Evolutionary conservation across 108 stramenopile genomes (phyloP), one percentile per base, ranked within the genome.

Genomic region (Aurantiochytrium sp.): DNA sequence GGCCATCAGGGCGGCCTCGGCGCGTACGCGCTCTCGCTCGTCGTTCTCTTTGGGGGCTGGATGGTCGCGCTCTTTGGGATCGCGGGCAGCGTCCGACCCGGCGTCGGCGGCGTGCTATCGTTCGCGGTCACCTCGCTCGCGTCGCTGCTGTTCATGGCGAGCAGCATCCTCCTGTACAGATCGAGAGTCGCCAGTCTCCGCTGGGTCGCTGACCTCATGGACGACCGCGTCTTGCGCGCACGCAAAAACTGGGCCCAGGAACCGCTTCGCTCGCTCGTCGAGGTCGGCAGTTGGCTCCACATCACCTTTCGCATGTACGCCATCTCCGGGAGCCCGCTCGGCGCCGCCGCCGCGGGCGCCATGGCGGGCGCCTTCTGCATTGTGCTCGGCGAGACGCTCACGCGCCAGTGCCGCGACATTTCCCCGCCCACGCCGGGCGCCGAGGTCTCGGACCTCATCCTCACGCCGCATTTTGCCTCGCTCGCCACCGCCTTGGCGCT

Each of bases 181-280:
- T 81, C 73, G 6, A 37, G 32, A 3, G 30, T 81, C 36, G 42
- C 21, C 50, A 48, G 42, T 42, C 36, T 81, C 19, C n/a, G 21
- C n/a, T 81, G 73, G 73, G 39, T 81, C 27, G 73, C 73, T n/a
- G 73, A 81, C 45, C 73, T 81, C 27, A 81, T 81, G 73, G 73
- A 81, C 0, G 73, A 81, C 24, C 39, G 73, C 2, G 73, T 81
- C 0, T n/a, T 81, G 36, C 73, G 45, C n/a, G 45, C 73, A 19
- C 21, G 45, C n/a, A 24, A 81, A 48, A 81, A 81, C 73, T 81
- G 73, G 73, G 24, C 27, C n/a, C 17, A 42, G 10, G 73, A 81
- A 48, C n/a, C 73, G 19, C 30, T 41, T 0, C 73, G 73, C n/a
- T 81, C 73, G 6, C 45, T 81, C n/a, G 73, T 81, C 45, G 73